Evolutionary conservation across 2,329 filamentous ascomycete species (phyloP).

Genomic region (Gyromitra esculenta): DNA sequence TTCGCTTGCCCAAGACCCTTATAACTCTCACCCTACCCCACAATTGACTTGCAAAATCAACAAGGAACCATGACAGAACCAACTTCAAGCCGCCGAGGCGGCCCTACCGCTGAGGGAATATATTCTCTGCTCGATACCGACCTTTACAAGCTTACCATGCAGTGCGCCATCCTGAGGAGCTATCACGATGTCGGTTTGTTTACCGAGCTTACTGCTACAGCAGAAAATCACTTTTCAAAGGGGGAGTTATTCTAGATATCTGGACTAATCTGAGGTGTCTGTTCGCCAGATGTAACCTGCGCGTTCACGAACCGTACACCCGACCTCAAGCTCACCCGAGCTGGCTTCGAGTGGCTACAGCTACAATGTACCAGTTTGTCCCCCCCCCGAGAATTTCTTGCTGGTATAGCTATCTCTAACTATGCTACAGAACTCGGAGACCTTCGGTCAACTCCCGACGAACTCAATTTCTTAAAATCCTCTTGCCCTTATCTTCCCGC

Average conservation of each 20-base stretch:
- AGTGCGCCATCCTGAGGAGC: constrained; percentile 93
- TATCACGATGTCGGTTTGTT: constrained; percentile 70
- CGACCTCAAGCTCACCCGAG: constrained; percentile 86
- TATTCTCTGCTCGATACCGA: constrained; percentile 84
- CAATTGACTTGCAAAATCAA: constrained; percentile 4
- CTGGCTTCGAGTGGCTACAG: constrained; percentile 85
- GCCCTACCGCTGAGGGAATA: constrained; percentile 66
- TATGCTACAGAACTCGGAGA: constrained; percentile 76
- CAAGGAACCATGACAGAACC: constrained; percentile 21
- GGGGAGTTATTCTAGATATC: neutral
- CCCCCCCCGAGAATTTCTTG: neutral
- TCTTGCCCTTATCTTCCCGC: constrained; percentile 82
- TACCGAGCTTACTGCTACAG: neutral
- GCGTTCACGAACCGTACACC: constrained; percentile 95
- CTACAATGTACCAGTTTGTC: constrained; percentile 79
- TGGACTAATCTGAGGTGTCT: constrained; percentile 62
- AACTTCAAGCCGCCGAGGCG: neutral
- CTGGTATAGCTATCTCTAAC: constrained; percentile 56
- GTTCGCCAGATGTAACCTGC: constrained; percentile 77
- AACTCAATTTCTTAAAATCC: constrained; percentile 78
- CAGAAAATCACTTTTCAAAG: neutral
- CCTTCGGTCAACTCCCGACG: constrained; percentile 79
- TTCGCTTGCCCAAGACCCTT: neutral
- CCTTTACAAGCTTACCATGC: constrained; percentile 98
- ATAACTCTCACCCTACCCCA: neutral